Conservation (phyloP, 2,329 filamentous ascomycete genomes). For the Aspergillus calidoustus region DNA sequence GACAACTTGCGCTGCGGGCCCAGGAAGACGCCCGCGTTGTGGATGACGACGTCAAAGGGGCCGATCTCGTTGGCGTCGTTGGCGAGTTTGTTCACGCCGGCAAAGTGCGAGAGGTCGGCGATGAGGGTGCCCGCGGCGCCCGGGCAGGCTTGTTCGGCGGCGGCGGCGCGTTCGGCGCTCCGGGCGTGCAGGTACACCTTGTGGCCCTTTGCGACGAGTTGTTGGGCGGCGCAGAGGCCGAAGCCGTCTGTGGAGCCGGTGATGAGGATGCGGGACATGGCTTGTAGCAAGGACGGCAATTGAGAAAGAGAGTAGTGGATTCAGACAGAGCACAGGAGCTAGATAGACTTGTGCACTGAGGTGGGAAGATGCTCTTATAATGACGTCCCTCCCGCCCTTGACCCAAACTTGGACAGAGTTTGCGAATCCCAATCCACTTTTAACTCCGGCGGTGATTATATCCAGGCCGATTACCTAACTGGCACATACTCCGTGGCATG, state of each 20-base stretch:
- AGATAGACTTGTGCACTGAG: too few relatives aligned
- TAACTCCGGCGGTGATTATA: not conserved
- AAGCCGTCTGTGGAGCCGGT: conserved; percentile 63
- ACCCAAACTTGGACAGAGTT: not conserved
- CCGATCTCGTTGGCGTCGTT: conserved; percentile 55
- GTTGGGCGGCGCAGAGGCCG: conserved; percentile 55
- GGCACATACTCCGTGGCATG: not conserved
- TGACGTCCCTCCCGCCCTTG: not conserved
- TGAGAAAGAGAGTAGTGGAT: too few relatives aligned
- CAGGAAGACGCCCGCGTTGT: conserved; percentile 59
- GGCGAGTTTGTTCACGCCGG: conserved; percentile 56
- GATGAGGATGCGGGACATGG: conserved; percentile 47
- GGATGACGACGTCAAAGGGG: conserved; percentile 59
- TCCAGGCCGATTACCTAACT: not conserved
- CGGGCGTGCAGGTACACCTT: conserved; percentile 61
- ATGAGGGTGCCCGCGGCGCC: conserved; percentile 56
- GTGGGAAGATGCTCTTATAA: not conserved
- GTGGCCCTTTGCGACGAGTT: conserved; percentile 57
- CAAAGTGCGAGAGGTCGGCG: conserved; percentile 57
- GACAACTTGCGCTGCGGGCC: conserved; percentile 47
- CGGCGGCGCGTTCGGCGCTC: conserved; percentile 55
- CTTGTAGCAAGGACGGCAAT: not conserved
- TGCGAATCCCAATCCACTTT: not conserved
- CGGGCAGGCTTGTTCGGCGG: conserved; percentile 54
- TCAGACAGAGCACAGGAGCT: too few relatives aligned